Evolutionary conservation across 192 early-diverging fungal genomes (phyloP).

Genomic region (Umbelopsis ramanniana): DNA sequence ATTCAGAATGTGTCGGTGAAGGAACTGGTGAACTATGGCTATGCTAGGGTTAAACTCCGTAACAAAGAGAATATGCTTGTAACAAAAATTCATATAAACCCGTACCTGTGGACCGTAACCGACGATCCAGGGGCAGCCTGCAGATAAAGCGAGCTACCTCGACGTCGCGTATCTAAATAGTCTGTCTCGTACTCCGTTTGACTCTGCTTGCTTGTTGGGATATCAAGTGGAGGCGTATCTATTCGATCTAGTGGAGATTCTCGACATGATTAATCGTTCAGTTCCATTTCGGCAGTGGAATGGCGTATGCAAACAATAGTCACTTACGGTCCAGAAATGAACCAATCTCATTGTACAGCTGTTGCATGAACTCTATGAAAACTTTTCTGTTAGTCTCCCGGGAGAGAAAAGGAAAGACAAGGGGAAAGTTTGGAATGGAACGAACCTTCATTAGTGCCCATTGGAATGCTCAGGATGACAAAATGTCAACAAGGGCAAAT

Average conservation of each 20-base stretch:
- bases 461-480: constrained; percentile 9
- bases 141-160: background rate
- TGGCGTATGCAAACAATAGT: background rate
- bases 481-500: constrained; percentile 22
- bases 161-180: background rate
- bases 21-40: constrained; percentile 7
- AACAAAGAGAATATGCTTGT: background rate
- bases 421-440: constrained; percentile 1
- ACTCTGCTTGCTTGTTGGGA: background rate
- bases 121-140: constrained; percentile 16
- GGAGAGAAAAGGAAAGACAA: background rate
- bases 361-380: constrained; percentile 17
- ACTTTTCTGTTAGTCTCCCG: background rate
- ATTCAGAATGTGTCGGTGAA: constrained; percentile 10
- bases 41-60: background rate
- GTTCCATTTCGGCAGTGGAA: background rate
- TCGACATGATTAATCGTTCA: background rate
- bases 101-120: background rate
- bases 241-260: background rate
- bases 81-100: background rate
- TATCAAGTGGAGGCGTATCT: constrained; percentile 14
- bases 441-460: constrained; percentile 22
- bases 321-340: constrained; percentile 13
- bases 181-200: background rate
- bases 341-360: constrained; percentile 18